Percentiles rank a stretch among this genome's conserved stretches.
Conservation (phyloP, 1,284 basidiomycete species). For the Nidula niveotomentosa region DNA sequence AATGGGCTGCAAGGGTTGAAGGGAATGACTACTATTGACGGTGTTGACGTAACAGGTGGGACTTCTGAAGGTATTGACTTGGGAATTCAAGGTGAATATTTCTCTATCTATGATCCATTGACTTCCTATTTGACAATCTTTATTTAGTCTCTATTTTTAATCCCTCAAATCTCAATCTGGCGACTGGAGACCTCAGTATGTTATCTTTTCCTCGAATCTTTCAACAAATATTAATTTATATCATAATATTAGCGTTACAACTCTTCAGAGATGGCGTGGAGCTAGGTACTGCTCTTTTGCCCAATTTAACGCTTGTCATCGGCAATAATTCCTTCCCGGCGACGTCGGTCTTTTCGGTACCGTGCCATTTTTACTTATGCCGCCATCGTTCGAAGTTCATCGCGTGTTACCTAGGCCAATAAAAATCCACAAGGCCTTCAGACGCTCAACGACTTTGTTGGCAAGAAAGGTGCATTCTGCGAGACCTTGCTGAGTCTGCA, state of each 20-base stretch:
- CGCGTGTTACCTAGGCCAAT: slow-evolving; percentile 48
- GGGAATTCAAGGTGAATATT: slow-evolving; percentile 48
- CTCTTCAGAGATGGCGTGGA: slow-evolving; percentile 49
- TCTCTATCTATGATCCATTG: background rate
- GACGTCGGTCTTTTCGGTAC: slow-evolving; percentile 48
- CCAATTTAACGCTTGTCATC: slow-evolving; percentile 55
- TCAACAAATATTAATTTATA: background rate
- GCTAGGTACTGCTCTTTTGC: slow-evolving; percentile 60
- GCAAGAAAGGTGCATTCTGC: slow-evolving; percentile 40
- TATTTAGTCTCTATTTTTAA: slow-evolving; percentile 62
- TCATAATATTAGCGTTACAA: slow-evolving; percentile 42
- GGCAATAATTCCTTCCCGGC: slow-evolving; percentile 58
- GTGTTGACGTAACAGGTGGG: slow-evolving; percentile 73
- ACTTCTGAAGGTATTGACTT: slow-evolving; percentile 61
- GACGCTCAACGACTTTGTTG: slow-evolving; percentile 72
- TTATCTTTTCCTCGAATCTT: slow-evolving; percentile 3
- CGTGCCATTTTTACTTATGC: background rate
- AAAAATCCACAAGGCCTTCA: slow-evolving; percentile 58
- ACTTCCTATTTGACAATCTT: background rate
- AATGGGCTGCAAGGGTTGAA: slow-evolving; percentile 66
- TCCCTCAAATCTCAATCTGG: slow-evolving; percentile 69
- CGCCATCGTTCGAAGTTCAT: slow-evolving; percentile 4
- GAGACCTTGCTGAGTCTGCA: background rate
- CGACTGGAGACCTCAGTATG: slow-evolving; percentile 60
- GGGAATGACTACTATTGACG: slow-evolving; percentile 55